Base-by-base conservation (phyloP, 1,284 basidiomycete genomes). In the Cryptococcus sp. region DNA sequence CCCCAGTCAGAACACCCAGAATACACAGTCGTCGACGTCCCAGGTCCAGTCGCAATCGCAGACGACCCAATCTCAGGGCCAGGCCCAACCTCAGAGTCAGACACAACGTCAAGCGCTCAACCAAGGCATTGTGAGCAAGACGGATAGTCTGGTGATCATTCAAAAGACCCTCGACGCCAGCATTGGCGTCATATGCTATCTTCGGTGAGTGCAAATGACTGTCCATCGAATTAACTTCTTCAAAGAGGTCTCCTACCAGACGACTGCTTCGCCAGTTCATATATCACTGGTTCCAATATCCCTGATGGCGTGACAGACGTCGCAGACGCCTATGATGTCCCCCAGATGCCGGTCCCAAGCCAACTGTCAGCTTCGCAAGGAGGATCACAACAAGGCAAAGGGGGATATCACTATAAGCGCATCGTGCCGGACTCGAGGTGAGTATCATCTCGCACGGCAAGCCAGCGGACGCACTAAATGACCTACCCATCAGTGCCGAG, bases 151-250 rank as follows among this genome's bases (percentile, higher is more conserved):
- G 8, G 19, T 46, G 17, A 50, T 59, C 13, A 13, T 62, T 20
- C 41, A 50, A 11, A 46, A 45, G 1, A 30, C 51, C 3, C 46
- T 65, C 17, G 47, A 60, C 13, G 57, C 60, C 16, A 52, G 49
- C 43, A 38, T 65, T 11, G 55, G 61, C 1, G 52, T 45, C 3
- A 60, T 65, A 23, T 59, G 58, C 27, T 65, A 55, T 47, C 54
- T 62, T 3, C 47, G 63, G 63, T 62, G 16, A 55, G 60, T 47
- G 50, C n/a, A n/a, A n/a, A n/a, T n/a, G n/a, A n/a, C n/a, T n/a
- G n/a, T n/a, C n/a, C n/a, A n/a, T n/a, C n/a, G n/a, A n/a, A n/a
- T n/a, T n/a, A n/a, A n/a, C n/a, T n/a, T n/a, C n/a, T 30, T 43
- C 7, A 11, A 35, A 62, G 61, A 5, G 52, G 52, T 8, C 52